Base-by-base conservation (phyloP, 1,284 basidiomycete species). In the Golubevia sp. region DNA sequence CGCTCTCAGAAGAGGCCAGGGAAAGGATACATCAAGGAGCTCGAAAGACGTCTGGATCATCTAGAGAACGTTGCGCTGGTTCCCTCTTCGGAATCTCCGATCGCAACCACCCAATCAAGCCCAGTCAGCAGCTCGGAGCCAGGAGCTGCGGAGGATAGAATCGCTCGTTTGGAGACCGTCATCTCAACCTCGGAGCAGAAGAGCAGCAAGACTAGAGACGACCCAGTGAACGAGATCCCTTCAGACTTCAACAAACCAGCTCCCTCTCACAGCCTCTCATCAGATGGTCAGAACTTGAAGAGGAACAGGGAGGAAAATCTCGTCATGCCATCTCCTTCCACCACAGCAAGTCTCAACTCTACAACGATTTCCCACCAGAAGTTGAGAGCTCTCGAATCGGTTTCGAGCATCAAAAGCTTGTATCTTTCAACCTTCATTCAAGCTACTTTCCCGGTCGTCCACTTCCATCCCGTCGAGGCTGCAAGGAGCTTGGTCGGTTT, bases 1-100 rank as follows among this genome's bases (percentile, higher is more conserved):
- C 62, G 71, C 1, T 69, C 71, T 11, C 64, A 68, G 55, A 75
- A 75, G 55, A 65, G 73, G 15, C 71, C 73, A 7, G 67, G 62
- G 57, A 75, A 75, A 48, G 73, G 71, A 13, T 75, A 75, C 53
- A 73, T 75, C 61, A 75, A 75, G 64, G 73, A 75, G 25, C 68
- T 75, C 11, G 73, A 75, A 30, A 52, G 66, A 25, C 67, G 73
- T n/a, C 66, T 75, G 55, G 67, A 73, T 56, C 68, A 70, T 53
- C 68, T 75, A 58, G 71, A 75, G 52, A 53, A 26, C 4, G 55
- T 61, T 1, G 18, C 8, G 18, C n/a, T 27, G 13, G 8, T 34
- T 5, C 15, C 25, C 0, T 20, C 30, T n/a, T 49, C 49, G 21
- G 24, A 8, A 11, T 13, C 48, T 18, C 48, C 18, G 26, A 3